Percentiles rank a stretch among this genome's conserved stretches.
Evolutionary conservation across 73 alveolate species (phyloP).

Genomic region (Tetrahymena thermophila): DNA sequence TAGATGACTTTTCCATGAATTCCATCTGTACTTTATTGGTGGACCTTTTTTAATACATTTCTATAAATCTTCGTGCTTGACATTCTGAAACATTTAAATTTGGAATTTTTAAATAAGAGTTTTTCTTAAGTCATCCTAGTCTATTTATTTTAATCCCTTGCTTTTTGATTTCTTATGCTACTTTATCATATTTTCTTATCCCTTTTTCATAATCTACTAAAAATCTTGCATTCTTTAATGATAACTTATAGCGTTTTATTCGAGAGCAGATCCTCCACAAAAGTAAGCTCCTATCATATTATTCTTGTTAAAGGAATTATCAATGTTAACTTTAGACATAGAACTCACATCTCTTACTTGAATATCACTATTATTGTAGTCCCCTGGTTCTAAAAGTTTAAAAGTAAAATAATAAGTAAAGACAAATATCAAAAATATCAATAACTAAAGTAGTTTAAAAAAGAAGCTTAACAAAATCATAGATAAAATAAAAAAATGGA

Average conservation of each 20-base stretch:
- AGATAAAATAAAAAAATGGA: not conserved
- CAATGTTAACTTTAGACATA: not conserved
- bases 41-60: conserved; percentile 47
- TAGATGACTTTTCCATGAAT: conserved; percentile 53
- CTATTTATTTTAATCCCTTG: not conserved
- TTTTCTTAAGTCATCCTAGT: not conserved
- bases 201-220: not conserved
- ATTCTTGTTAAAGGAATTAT: not conserved
- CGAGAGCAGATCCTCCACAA: not conserved
- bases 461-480: not conserved
- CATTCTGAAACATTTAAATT: not conserved
- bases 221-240: not conserved
- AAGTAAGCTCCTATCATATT: not conserved
- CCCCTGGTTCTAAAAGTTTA: not conserved
- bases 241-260: not conserved
- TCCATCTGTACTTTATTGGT: conserved; percentile 62
- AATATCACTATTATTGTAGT: not conserved
- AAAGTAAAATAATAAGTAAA: not conserved
- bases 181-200: not conserved
- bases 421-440: not conserved
- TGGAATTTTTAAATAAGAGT: not conserved
- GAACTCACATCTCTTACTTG: not conserved
- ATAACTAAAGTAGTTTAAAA: not conserved
- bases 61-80: not conserved
- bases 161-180: not conserved